Evolutionary conservation across 192 early-diverging fungal genomes (phyloP).

Genomic region (Entomortierella parvispora): DNA sequence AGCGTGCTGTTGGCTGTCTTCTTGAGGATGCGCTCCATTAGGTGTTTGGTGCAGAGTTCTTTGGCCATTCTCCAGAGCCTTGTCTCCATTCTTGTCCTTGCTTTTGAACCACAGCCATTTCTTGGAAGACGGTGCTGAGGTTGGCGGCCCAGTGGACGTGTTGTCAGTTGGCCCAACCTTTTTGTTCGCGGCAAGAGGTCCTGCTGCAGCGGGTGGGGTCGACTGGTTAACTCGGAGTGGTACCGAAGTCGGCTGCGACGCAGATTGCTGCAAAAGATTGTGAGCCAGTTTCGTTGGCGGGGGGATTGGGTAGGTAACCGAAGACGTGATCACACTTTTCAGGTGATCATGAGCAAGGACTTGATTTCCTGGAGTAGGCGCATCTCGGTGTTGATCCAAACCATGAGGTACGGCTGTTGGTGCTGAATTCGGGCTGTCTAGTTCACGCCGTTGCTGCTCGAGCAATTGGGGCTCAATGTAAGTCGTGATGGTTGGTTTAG

Average conservation of each 20-base stretch:
- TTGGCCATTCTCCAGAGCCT: too few species aligned
- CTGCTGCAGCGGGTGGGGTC: not conserved
- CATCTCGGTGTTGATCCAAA: not conserved
- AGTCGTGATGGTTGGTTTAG: constrained; percentile 47
- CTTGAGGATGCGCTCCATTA: not conserved
- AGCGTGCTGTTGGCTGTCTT: not conserved
- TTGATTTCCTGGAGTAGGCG: not conserved
- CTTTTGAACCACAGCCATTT: too few species aligned
- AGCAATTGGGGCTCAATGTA: constrained; percentile 43
- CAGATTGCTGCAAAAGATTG: constrained; percentile 36
- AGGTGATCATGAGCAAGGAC: not conserved
- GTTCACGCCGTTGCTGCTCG: constrained; percentile 34
- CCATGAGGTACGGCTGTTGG: not conserved
- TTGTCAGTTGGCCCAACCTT: too few species aligned
- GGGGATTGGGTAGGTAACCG: constrained; percentile 38
- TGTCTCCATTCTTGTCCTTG: too few species aligned
- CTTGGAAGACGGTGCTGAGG: too few species aligned
- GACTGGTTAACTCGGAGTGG: not conserved
- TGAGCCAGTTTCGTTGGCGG: constrained; percentile 43
- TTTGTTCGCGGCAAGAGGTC: too few species aligned
- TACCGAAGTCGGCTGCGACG: not conserved
- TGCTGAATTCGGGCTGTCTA: constrained; percentile 6
- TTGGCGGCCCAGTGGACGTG: too few species aligned
- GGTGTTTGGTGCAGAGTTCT: too few species aligned
- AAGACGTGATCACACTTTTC: constrained; percentile 8